Percentiles rank a stretch among this genome's conserved stretches.
phyloP scores from a whole-genome alignment of 768 basidiomycete genomes.

The Crassisporium funariophilum region DNA sequence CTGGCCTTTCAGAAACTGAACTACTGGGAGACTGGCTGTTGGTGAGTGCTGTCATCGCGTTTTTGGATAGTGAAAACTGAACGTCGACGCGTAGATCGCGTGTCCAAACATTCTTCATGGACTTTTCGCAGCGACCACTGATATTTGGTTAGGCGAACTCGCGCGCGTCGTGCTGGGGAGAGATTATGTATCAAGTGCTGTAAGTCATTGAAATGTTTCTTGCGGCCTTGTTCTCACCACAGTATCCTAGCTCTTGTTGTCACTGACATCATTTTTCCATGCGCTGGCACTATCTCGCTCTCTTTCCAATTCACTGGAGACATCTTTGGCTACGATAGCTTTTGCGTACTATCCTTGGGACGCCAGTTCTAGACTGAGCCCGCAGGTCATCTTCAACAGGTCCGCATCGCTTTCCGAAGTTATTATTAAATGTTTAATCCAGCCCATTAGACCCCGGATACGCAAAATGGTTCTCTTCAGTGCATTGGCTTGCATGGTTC shows the following conservation, averaged over 20 bases:
- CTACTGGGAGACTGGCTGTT: conserved; percentile 49
- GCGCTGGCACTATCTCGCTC: conserved; percentile 82
- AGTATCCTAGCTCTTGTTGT: conserved; percentile 65
- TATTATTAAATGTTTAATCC: conserved; percentile 11
- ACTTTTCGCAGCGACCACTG: conserved; percentile 74
- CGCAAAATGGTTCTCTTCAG: conserved; percentile 55
- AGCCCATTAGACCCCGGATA: conserved; percentile 30
- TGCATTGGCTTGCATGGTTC: conserved; percentile 75
- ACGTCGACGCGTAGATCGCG: conserved; percentile 49
- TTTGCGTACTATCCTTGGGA: conserved; percentile 80
- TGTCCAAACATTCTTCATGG: conserved; percentile 81
- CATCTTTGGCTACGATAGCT: conserved; percentile 79
- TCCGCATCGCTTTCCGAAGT: conserved; percentile 13
- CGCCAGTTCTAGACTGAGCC: conserved; percentile 34
- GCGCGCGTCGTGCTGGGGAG: conserved; percentile 58
- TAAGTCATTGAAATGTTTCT: conserved; percentile 39
- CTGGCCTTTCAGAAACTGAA: conserved; percentile 48
- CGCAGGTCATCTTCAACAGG: conserved; percentile 44
- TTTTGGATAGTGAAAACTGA: neutral
- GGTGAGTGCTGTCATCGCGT: conserved; percentile 48
- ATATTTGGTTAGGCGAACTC: conserved; percentile 70
- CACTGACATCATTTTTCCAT: conserved; percentile 87
- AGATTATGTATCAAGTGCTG: conserved; percentile 59
- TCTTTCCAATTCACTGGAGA: conserved; percentile 92
- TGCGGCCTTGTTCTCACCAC: neutral